Evolutionary conservation across 2,329 filamentous ascomycete genomes (phyloP).

Genomic region (Claviceps paspali): DNA sequence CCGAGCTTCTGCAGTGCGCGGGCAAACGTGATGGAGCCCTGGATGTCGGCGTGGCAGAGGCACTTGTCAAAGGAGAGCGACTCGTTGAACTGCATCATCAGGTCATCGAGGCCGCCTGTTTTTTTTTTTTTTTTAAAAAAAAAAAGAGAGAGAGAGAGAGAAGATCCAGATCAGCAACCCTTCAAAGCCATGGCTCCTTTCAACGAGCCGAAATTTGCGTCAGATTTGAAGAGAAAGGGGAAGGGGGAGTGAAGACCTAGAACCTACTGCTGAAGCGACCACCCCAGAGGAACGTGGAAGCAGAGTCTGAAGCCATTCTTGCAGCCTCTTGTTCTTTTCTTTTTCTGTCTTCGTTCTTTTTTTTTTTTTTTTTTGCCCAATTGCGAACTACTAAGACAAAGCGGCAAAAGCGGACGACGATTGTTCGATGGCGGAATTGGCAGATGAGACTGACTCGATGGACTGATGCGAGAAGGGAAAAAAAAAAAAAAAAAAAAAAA

Average conservation of each 20-base stretch:
- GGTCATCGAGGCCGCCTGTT: conserved; percentile 8
- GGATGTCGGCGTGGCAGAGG: conserved; percentile 51
- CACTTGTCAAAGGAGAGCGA: conserved; percentile 51
- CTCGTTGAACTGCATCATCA: conserved; percentile 38
- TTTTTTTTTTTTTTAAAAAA: too few species aligned
- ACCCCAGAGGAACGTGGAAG: conserved; percentile 1
- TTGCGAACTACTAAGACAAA: too few species aligned
- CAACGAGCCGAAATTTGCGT: too few species aligned
- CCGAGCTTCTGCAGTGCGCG: conserved; percentile 45
- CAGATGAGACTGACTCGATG: too few species aligned
- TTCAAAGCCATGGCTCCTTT: background rate
- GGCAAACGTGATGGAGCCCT: conserved; percentile 49
- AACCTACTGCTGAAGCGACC: conserved; percentile 3
- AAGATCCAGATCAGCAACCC: background rate
- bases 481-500: too few species aligned
- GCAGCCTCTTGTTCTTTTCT: background rate
- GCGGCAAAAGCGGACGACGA: too few species aligned
- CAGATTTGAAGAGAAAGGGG: too few species aligned
- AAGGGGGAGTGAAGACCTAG: background rate
- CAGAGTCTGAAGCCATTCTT: background rate
- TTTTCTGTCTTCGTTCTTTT: too few species aligned
- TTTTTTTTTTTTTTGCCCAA: too few species aligned
- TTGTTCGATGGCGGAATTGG: too few species aligned
- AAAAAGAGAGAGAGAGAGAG: too few species aligned
- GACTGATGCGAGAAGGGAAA: too few species aligned